phyloP scores from a whole-genome alignment of 1,284 basidiomycete genomes.

The Ustilago sp. region DNA sequence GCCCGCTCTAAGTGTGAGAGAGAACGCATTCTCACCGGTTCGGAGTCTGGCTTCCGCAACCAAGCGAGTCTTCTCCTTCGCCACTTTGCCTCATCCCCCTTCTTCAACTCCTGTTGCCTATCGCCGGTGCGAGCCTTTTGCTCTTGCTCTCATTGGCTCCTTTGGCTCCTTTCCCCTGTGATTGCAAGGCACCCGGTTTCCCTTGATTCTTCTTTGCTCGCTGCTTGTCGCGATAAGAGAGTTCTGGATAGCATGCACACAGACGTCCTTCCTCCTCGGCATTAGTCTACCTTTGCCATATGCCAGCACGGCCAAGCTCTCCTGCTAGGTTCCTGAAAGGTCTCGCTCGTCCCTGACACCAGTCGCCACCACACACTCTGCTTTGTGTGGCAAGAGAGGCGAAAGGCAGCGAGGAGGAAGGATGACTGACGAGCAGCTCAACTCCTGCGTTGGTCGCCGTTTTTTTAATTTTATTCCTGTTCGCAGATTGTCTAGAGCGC shows the following conservation, averaged over 20 bases:
- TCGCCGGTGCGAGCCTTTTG: constrained; percentile 1
- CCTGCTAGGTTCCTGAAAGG: constrained; percentile 12
- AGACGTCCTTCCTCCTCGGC: neutral
- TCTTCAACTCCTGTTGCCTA: constrained; percentile 8
- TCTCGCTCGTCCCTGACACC: constrained; percentile 6
- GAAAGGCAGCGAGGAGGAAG: neutral
- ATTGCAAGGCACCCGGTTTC: constrained; percentile 9
- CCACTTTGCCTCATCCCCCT: constrained; percentile 4
- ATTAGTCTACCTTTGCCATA: constrained; percentile 10
- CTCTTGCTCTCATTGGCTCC: constrained; percentile 18
- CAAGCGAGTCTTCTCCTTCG: neutral
- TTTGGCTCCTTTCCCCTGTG: neutral
- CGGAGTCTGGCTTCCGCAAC: constrained; percentile 15
- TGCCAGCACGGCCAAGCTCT: constrained; percentile 9
- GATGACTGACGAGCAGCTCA: neutral
- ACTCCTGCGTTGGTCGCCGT: neutral
- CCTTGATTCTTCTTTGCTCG: neutral
- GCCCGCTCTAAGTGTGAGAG: constrained; percentile 18
- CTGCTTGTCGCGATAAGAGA: constrained; percentile 9
- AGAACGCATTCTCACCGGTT: constrained; percentile 29
- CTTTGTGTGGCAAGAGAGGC: neutral
- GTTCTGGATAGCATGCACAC: neutral
- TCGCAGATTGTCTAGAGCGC: neutral
- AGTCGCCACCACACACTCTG: constrained; percentile 12
- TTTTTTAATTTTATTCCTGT: neutral